Base-by-base conservation (phyloP, 495 filamentous ascomycete species). In the Emericellopsis terricola region DNA sequence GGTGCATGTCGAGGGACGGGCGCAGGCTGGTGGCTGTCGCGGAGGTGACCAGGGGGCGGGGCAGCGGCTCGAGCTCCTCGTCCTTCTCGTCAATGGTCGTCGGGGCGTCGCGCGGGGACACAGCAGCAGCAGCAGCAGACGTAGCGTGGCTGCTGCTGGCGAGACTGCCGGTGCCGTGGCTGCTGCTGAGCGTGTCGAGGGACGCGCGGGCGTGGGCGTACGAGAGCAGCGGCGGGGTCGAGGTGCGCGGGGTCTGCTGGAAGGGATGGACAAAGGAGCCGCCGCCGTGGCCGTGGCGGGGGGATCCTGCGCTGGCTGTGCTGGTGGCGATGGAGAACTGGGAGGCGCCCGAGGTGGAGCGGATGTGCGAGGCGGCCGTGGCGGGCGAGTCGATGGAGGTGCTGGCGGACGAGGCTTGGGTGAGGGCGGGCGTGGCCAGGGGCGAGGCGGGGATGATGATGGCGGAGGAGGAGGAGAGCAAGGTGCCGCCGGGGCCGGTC, bases 231-330 rank as follows among this genome's bases (percentile, higher is more conserved):
- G 66, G 67, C 24, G 67, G 67, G 36, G 65, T 71, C 13, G 64
- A 62, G 4, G 62, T 68, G n/a, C 61, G 59, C 26, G 67, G 67
- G 0, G 56, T 68, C 42, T 71, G 67, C 38, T 67, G 63, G 42
- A 69, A 71, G 11, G 67, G 65, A 44, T 71, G 67, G 14, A 68
- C 53, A 40, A 71, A 71, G 9, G 48, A 55, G 4, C 54, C 63
- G 17, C 42, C 45, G 30, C 44, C 49, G 34, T 56, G 59, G 23
- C 44, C 43, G 39, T 39, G 42, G 17, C n/a, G n/a, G n/a, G n/a
- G n/a, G n/a, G n/a, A n/a, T n/a, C 41, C 42, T 23, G 59, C 64
- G 29, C 55, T 62, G 15, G 40, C 47, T n/a, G n/a, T n/a, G 8
- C 42, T 45, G 1, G 58, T 62, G 17, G 55, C 49, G 14, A 51